Evolutionary conservation across 805 yeast genomes (phyloP), one percentile per base, ranked within the genome.

Genomic region (Ogataea allantospora): DNA sequence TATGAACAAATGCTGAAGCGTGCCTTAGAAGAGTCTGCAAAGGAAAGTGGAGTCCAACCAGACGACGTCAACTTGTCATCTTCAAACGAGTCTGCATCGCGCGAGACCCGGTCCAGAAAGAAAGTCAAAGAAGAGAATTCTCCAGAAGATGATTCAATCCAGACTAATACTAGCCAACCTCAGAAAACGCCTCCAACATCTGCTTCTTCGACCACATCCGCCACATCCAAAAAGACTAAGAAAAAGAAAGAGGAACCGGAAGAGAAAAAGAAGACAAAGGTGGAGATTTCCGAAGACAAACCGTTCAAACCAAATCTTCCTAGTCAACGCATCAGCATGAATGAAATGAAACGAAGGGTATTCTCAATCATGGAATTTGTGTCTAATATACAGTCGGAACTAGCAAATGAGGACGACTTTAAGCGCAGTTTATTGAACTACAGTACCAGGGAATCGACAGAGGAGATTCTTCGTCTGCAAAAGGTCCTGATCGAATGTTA

Each of bases 321-420:
- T 6, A 82, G 82, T 42, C 79, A 80, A 14, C 75, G 87, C 38
- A 76, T 85, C 3, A 75, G 88, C 3, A 61, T 89, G 43, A 74
- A 76, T 50, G 99, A 91, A 59, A 83, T 91, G 86, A 75, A 88
- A 40, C 79, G 87, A 54, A 73, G 99, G 42, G 84, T 88, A 2
- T 83, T 87, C 2, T 95, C 96, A 1, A 91, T 91, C 14, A 65
- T 91, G 51, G 98, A 93, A 62, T 93, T 89, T 71, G 75, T 91
- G 17, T 87, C 89, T 9, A 71, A 95, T 36, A 84, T 95, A 2
- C 96, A 88, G 59, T 62, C 81, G 44, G 98, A 91, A 54, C 65
- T 91, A 44, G 80, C 82, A 31, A 76, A 75, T 35, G 96, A 88
- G 50, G 81, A 80, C 48, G 65, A 71, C n/a, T 75, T 72, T 28